Evolutionary conservation across 768 basidiomycete species (phyloP).

Genomic region (Suillus alpinus): DNA sequence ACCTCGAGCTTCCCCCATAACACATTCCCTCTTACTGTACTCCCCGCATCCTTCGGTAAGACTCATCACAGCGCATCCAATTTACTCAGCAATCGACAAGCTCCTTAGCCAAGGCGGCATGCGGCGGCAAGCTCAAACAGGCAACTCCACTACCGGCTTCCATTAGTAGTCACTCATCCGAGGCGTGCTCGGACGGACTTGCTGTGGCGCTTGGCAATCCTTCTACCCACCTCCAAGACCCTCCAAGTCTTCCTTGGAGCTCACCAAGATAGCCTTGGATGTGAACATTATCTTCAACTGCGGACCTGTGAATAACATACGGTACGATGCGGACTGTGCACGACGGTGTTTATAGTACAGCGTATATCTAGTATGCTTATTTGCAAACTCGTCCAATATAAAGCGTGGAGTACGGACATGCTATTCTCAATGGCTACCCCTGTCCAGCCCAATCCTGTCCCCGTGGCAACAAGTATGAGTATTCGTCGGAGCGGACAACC

Average conservation of each 20-base stretch:
- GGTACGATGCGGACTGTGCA: too few relatives aligned
- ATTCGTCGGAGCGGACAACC: background rate
- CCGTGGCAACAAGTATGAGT: background rate
- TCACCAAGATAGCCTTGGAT: background rate
- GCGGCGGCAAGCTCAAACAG: background rate
- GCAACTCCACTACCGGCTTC: background rate
- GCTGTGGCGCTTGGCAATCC: too few relatives aligned
- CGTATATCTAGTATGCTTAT: too few relatives aligned
- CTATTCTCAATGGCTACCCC: too few relatives aligned
- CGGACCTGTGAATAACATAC: too few relatives aligned
- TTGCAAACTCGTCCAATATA: background rate
- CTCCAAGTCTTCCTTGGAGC: background rate
- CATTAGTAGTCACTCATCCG: background rate
- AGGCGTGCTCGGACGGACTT: too few relatives aligned
- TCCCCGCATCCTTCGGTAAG: background rate
- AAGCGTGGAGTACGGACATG: background rate
- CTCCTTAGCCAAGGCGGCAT: background rate
- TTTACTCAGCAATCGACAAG: background rate
- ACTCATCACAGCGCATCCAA: too few relatives aligned
- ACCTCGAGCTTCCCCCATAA: too few relatives aligned
- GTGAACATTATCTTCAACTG: background rate
- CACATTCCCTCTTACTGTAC: background rate
- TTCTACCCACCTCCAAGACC: too few relatives aligned
- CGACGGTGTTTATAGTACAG: background rate
- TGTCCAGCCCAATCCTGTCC: background rate